Percentiles rank a stretch among this genome's conserved stretches.
Conservation (phyloP, 1,139 yeast genomes). For the Kurtzmaniella natalensis region DNA sequence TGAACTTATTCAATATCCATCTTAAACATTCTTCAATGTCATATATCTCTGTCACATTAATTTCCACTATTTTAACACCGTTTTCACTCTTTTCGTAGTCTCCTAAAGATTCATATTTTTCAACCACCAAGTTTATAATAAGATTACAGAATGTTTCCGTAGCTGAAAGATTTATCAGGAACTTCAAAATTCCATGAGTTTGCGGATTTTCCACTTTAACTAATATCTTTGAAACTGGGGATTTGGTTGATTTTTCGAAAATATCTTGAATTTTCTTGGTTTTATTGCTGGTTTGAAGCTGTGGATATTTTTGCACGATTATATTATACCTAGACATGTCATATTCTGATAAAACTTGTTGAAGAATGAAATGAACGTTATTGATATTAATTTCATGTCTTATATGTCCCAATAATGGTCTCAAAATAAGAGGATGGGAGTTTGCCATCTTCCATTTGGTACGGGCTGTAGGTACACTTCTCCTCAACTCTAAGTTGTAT, state of each 20-base stretch:
- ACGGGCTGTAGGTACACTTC: constrained; percentile 43
- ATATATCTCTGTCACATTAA: constrained; percentile 51
- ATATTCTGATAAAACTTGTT: constrained; percentile 21
- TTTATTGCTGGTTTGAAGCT: constrained; percentile 8
- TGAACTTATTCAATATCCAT: constrained; percentile 49
- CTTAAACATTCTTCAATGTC: constrained; percentile 64
- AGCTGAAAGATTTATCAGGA: constrained; percentile 31
- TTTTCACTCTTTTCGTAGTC: constrained; percentile 27
- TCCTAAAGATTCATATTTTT: constrained; percentile 26
- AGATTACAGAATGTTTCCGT: constrained; percentile 40
- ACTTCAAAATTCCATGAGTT: constrained; percentile 19
- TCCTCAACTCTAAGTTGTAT: constrained; percentile 44
- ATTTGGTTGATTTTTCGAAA: constrained; percentile 14
- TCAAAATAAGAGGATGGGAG: constrained; percentile 48
- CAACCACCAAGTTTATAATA: constrained; percentile 28
- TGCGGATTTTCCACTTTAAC: not conserved
- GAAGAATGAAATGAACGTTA: constrained; percentile 39
- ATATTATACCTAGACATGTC: constrained; percentile 8
- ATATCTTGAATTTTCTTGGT: constrained; percentile 11
- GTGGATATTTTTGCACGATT: constrained; percentile 11
- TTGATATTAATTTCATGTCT: constrained; percentile 54
- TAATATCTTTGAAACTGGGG: constrained; percentile 8
- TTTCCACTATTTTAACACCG: constrained; percentile 39
- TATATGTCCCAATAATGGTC: constrained; percentile 68
- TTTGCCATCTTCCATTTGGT: constrained; percentile 49